Base-by-base conservation (phyloP, 2,329 filamentous ascomycete species). In the Ceratocystis cacaofunesta region DNA sequence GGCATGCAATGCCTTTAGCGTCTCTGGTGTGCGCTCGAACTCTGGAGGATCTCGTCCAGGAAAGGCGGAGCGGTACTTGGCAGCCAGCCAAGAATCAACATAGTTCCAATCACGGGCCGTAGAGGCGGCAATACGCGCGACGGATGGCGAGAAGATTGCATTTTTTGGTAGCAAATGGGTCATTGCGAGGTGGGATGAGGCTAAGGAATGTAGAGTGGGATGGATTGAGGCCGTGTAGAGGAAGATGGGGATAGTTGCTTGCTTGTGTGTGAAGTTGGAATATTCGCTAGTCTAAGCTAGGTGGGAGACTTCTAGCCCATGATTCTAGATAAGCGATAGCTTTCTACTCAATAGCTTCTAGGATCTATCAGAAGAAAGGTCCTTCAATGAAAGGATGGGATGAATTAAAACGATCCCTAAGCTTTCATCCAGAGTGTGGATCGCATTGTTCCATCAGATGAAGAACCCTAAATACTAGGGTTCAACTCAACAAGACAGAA, bases 71-170 rank as follows among this genome's bases (percentile, higher is more conserved):
- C 79, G 79, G 70, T 88, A 89, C 72, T 88, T 88, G 67, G 82
- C 80, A 58, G 80, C 79, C 10, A 96, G 83, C 92, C 92, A 97
- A 70, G 79, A 79, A 75, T 95, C 90, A 70, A 96, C 82, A 69
- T 89, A 90, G 65, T 85, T 86, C 92, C 92, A 97, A 75, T 96
- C 92, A 72, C 92, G 92, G 60, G 90, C 89, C 68, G 88, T 85
- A 12, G 88, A 88, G 68, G 89, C 88, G 70, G 90, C 88, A 68
- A 88, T 86, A 67, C 90, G 87, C 63, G 85, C 84, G 41, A 85
- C 77, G 0, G 84, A 85, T 12, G 85, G 85, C 3, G 85, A 87
- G 75, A 87, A 88, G 66, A 88, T 85, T 68, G 84, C 82, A 12
- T 80, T 72, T 55, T 75, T 73, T 25, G 71, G 69, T 1, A 72